Evolutionary conservation across 202 grass and related monocot species (phyloP), one percentile per base, ranked within the genome.

Genomic region (Thinopyrum obtusiflorum): DNA sequence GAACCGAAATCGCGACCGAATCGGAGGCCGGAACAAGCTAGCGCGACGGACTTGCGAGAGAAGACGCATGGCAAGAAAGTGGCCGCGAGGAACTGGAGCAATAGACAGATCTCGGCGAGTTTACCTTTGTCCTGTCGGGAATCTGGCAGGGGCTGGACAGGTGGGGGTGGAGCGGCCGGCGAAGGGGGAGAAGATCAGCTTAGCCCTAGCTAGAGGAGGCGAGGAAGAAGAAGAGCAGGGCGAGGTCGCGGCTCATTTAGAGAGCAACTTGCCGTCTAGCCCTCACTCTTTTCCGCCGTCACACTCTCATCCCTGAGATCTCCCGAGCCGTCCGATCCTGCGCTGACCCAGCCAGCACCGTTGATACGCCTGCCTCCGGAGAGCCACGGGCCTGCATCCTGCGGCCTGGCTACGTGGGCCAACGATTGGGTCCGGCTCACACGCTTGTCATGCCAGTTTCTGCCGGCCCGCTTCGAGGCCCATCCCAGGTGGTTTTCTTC

Each of bases 51-150:
- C 53, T 57, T 57, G 6, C 18, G 53, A 57, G 53, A 57, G 53
- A 57, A n/a, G 53, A n/a, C 53, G 53, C 51, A n/a, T 55, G 51
- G 51, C 2, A 55, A 55, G 17, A n/a, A 55, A 55, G 51, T 55
- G 18, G 18, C 51, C 51, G 51, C 53, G 53, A 57, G 49, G 49
- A 55, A 55, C 15, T 7, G 49, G 49, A 55, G 18, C 5, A n/a
- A 57, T 57, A n/a, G 47, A 6, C 18, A 66, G 87, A 80, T 80
- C 76, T 32, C 4, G 35, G 86, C 9, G 44, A 15, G 24, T 15
- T 80, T 80, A 88, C 87, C 82, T 84, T 9, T 44, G 24, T 11
- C 63, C 2, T 84, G 47, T 75, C 68, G n/a, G 40, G 40, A 47
- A 73, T 47, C 40, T 8, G 25, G 3, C 39, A 8, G 70, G 39